Evolutionary conservation across 352 stramenopile species (phyloP), one percentile per base, ranked within the genome.

Genomic region (Phytophthora agathidicida): DNA sequence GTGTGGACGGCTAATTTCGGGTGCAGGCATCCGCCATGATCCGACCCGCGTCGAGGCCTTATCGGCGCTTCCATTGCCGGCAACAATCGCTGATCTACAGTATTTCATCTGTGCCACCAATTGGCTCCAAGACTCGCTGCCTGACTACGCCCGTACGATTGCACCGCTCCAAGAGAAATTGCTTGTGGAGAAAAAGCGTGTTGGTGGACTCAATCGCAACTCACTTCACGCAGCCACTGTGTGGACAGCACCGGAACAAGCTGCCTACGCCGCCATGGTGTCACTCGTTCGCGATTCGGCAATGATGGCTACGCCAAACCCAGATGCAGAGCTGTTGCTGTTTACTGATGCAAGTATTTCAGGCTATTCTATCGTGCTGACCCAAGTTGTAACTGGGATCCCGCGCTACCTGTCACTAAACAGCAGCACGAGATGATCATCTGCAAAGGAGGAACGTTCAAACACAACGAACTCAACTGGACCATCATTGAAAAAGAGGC

Each of bases 281-380:
- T n/a, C n/a, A n/a, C n/a, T n/a, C n/a, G n/a, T n/a, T n/a, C n/a
- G n/a, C n/a, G 37, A 44, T 7, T 17, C 37, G 1, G 20, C 37
- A 4, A 3, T 44, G 20, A 44, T 30, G 37, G 13, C 20, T 7
- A 19, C 17, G 2, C 20, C 37, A 17, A 20, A 44, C 9, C 37
- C 20, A 5, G 22, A 30, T 1, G 37, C 37, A 5, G 20, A 26
- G 11, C 20, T 30, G 17, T 11, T 44, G 1, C 1, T 44, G 3
- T 44, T 44, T 14, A 44, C 37, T 5, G 37, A 44, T n/a, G 37
- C 37, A n/a, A n/a, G n/a, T n/a, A n/a, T n/a, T n/a, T n/a, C n/a
- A n/a, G n/a, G n/a, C n/a, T n/a, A n/a, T n/a, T n/a, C n/a, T n/a
- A n/a, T n/a, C n/a, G n/a, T n/a, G n/a, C n/a, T n/a, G n/a, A n/a